A percentile compares a stretch with the other conserved stretches of the same genome.
Evolutionary conservation across 768 basidiomycete genomes (phyloP).

Genomic region (Hygrocybe punicea): DNA sequence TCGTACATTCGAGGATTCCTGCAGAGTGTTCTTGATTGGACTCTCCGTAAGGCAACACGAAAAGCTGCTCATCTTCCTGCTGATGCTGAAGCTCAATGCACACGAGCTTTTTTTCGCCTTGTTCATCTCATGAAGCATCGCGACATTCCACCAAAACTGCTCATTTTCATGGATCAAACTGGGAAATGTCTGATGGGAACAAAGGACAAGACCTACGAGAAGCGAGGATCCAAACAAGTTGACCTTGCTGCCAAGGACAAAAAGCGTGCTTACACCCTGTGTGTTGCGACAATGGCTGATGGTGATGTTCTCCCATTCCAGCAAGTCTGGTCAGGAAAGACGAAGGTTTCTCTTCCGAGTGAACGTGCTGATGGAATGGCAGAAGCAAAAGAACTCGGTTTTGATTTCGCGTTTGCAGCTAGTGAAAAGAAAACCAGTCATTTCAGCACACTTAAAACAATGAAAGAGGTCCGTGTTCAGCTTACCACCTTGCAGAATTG

Average conservation of each 20-base stretch:
- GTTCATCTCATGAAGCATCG: too few species aligned
- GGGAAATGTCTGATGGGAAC: background rate
- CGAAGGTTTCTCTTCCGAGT: constrained; percentile 16
- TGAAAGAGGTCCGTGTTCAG: constrained; percentile 22
- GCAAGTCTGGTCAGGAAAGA: constrained; percentile 24
- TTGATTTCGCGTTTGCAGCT: constrained; percentile 21
- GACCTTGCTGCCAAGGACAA: constrained; percentile 25
- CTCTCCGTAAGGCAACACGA: too few species aligned
- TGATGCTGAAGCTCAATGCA: too few species aligned
- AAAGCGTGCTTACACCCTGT: constrained; percentile 31
- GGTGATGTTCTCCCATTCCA: constrained; percentile 34
- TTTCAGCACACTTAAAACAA: constrained; percentile 27
- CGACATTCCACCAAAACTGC: too few species aligned
- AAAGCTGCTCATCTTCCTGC: too few species aligned
- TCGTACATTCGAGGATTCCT: too few species aligned
- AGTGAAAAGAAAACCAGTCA: constrained; percentile 22
- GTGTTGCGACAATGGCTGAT: constrained; percentile 21
- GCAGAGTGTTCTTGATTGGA: too few species aligned
- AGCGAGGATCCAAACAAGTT: constrained; percentile 22
- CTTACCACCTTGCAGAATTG: constrained; percentile 1
- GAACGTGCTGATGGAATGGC: constrained; percentile 8
- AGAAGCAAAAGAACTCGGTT: constrained; percentile 14
- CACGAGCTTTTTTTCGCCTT: too few species aligned
- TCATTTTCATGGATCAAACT: background rate
- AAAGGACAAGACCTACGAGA: constrained; percentile 15